Conservation (phyloP, 2,329 filamentous ascomycete genomes). For the Didymella pomorum region DNA sequence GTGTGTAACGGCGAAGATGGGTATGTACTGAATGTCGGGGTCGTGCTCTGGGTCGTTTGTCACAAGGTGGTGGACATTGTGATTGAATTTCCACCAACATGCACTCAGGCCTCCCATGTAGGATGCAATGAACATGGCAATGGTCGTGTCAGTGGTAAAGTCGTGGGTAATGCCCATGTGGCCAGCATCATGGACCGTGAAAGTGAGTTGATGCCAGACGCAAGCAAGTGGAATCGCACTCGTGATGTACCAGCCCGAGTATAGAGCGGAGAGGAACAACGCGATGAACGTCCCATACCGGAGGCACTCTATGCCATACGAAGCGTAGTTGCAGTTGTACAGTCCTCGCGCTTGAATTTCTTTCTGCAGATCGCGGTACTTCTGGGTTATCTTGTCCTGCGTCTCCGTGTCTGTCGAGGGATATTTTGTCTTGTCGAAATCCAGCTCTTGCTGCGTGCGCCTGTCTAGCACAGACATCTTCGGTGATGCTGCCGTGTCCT, state of each 20-base stretch:
- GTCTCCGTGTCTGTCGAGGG: constrained; percentile 76
- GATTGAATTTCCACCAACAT: constrained; percentile 96
- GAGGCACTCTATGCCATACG: constrained; percentile 76
- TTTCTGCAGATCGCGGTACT: constrained; percentile 81
- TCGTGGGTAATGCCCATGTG: constrained; percentile 97
- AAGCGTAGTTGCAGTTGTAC: constrained; percentile 83
- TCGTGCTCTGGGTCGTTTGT: constrained; percentile 96
- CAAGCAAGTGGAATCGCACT: constrained; percentile 79
- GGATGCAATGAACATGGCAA: constrained; percentile 90
- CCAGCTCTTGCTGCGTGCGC: constrained; percentile 76
- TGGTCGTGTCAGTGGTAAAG: constrained; percentile 81
- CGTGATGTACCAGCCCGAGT: constrained; percentile 56
- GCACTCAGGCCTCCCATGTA: constrained; percentile 88
- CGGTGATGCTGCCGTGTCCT: constrained; percentile 46
- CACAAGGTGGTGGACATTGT: constrained; percentile 96
- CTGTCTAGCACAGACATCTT: constrained; percentile 73
- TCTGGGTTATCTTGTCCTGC: constrained; percentile 77
- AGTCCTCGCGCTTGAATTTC: constrained; percentile 77
- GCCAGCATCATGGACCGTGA: constrained; percentile 91
- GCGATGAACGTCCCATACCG: constrained; percentile 75
- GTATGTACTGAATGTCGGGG: constrained; percentile 84
- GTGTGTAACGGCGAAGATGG: constrained; percentile 72
- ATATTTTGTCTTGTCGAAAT: constrained; percentile 80
- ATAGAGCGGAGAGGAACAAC: constrained; percentile 62
- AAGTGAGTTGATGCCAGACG: constrained; percentile 95